Percentiles rank a stretch among this genome's conserved stretches.
Evolutionary conservation across 257 asterid genomes (phyloP).

Genomic region (Solanum appendiculatum): DNA sequence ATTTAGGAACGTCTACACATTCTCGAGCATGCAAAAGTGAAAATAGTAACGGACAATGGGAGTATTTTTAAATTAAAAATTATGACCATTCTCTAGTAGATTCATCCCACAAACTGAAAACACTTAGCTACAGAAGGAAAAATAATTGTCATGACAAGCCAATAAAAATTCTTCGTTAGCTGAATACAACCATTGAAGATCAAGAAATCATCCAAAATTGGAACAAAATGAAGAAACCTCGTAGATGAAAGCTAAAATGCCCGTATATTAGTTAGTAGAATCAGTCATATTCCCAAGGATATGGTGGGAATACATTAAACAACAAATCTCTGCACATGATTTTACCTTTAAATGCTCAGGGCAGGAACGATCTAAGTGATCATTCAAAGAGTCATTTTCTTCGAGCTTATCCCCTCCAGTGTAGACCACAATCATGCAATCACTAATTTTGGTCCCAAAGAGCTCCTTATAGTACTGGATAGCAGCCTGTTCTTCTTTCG

Average conservation of each 20-base stretch:
- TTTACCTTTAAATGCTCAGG: conserved; percentile 51
- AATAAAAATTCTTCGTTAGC: not conserved
- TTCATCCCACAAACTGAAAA: not conserved
- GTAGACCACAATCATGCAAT: conserved; percentile 63
- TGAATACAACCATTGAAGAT: not conserved
- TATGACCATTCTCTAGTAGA: not conserved
- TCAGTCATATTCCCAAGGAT: not conserved
- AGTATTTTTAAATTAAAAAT: not conserved
- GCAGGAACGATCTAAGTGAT: conserved; percentile 31
- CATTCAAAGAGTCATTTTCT: conserved; percentile 46
- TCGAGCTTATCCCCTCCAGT: conserved; percentile 83
- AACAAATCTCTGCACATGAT: not conserved
- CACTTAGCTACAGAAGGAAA: not conserved
- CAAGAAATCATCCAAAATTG: not conserved
- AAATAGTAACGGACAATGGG: not conserved
- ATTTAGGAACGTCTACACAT: not conserved
- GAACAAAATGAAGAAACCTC: not conserved
- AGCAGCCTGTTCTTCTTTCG: conserved; percentile 64
- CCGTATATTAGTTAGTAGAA: not conserved
- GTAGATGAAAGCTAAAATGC: not conserved
- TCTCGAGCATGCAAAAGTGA: not conserved
- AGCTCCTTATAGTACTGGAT: conserved; percentile 41
- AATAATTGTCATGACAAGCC: not conserved
- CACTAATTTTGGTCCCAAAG: conserved; percentile 50
- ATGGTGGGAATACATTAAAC: not conserved